Evolutionary conservation across 495 filamentous ascomycete species (phyloP).

Genomic region (Xylaria flabelliformis): DNA sequence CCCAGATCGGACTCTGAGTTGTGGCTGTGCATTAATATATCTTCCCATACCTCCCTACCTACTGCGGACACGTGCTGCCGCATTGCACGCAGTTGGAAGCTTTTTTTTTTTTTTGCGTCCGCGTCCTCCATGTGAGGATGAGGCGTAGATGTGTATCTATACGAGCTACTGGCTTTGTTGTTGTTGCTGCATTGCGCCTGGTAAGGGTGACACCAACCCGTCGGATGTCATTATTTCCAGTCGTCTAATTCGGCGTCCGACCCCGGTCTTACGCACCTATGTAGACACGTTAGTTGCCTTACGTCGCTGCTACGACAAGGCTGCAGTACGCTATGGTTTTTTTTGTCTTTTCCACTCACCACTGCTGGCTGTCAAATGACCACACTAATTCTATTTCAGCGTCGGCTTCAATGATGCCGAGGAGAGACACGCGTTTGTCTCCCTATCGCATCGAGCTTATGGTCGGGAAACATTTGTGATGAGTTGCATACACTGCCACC

Average conservation of each 20-base stretch:
- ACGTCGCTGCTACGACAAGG: not conserved
- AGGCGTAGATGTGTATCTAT: not conserved
- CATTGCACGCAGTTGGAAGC: not conserved
- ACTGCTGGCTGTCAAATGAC: not conserved
- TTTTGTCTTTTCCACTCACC: not conserved
- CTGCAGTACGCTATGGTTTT: not conserved
- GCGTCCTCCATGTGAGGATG: not conserved
- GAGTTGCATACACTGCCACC: not conserved
- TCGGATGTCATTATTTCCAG: constrained; percentile 6
- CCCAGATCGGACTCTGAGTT: not conserved
- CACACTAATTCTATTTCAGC: constrained; percentile 6
- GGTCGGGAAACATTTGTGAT: not conserved
- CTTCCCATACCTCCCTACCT: not conserved
- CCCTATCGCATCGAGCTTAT: not conserved
- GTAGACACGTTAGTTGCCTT: not conserved
- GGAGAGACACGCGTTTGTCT: not conserved
- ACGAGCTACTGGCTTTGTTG: not conserved
- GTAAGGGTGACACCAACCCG: not conserved
- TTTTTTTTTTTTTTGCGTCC: not conserved
- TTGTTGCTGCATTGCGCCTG: not conserved
- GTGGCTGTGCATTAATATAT: constrained; percentile 19
- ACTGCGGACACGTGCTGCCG: not conserved
- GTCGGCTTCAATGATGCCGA: not conserved
- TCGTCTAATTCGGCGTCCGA: constrained; percentile 8
- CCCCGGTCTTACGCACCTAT: not conserved